phyloP scores from a whole-genome alignment of 2,329 filamentous ascomycete genomes.

The Elsinoe necatrix region DNA sequence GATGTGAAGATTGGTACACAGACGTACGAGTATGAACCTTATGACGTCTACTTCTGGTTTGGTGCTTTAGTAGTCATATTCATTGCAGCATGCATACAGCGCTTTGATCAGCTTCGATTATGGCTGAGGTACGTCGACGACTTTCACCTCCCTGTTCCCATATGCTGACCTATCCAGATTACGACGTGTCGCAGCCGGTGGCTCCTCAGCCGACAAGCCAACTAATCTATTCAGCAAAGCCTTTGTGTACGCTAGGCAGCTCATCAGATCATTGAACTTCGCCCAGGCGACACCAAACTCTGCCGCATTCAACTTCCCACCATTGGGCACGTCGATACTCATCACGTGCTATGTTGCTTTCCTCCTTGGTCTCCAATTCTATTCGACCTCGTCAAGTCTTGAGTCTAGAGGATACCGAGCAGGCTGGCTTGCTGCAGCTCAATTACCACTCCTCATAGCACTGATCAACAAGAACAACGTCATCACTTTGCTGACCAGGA shows the following conservation, averaged over 20 bases:
- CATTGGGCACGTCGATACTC: slow-evolving; percentile 23
- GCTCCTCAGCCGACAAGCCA: background rate
- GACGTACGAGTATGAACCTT: slow-evolving; percentile 3
- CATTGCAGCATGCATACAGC: background rate
- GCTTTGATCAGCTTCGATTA: background rate
- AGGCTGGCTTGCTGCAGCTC: slow-evolving; percentile 31
- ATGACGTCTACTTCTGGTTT: slow-evolving; percentile 14
- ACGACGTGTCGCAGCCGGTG: background rate
- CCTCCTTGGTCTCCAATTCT: slow-evolving; percentile 25
- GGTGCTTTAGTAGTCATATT: background rate
- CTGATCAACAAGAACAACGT: slow-evolving; percentile 34
- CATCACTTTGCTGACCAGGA: slow-evolving; percentile 26
- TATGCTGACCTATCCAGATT: background rate
- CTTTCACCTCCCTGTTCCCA: too few species aligned
- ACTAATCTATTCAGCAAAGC: background rate
- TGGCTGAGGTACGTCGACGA: background rate
- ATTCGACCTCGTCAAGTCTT: slow-evolving; percentile 21
- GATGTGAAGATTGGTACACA: background rate
- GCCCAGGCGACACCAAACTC: background rate
- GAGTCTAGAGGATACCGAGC: slow-evolving; percentile 28
- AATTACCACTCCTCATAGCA: slow-evolving; percentile 33
- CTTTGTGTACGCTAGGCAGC: background rate
- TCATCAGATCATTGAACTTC: background rate
- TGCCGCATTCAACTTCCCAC: slow-evolving; percentile 21
- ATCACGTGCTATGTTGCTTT: slow-evolving; percentile 23